Conservation (phyloP, 176 grass and related monocot species). For the Oropetium thomaeum region DNA sequence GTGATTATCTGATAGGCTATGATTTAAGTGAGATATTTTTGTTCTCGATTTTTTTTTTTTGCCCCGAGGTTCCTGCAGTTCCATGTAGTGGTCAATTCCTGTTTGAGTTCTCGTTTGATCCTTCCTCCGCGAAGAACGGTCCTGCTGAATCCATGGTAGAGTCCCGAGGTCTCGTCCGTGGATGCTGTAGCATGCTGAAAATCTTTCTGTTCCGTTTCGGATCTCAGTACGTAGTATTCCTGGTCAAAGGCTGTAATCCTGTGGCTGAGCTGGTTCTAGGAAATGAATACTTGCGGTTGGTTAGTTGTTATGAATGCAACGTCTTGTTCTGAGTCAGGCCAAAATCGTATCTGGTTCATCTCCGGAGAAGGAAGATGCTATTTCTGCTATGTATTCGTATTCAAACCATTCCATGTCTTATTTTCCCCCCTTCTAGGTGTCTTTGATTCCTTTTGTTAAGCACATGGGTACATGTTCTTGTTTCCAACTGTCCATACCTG, state of each 20-base stretch:
- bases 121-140: background rate
- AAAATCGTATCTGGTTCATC: background rate
- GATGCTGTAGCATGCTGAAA: background rate
- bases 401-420: conserved; percentile 2
- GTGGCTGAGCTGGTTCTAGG: background rate
- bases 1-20: background rate
- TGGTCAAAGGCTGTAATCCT: background rate
- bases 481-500: conserved; percentile 41
- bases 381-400: conserved; percentile 14
- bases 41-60: background rate
- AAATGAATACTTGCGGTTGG: background rate
- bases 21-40: background rate
- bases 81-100: conserved; percentile 21
- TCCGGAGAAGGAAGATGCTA: background rate
- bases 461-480: conserved; percentile 43
- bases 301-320: background rate
- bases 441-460: conserved; percentile 31
- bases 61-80: background rate
- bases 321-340: background rate
- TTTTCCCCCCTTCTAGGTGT: background rate
- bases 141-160: background rate
- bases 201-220: background rate
- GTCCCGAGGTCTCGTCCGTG: conserved; percentile 8
- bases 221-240: background rate
- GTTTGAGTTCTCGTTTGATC: conserved; percentile 23